Evolutionary conservation across 1,284 basidiomycete species (phyloP).

Genomic region (Ganoderma sinense): DNA sequence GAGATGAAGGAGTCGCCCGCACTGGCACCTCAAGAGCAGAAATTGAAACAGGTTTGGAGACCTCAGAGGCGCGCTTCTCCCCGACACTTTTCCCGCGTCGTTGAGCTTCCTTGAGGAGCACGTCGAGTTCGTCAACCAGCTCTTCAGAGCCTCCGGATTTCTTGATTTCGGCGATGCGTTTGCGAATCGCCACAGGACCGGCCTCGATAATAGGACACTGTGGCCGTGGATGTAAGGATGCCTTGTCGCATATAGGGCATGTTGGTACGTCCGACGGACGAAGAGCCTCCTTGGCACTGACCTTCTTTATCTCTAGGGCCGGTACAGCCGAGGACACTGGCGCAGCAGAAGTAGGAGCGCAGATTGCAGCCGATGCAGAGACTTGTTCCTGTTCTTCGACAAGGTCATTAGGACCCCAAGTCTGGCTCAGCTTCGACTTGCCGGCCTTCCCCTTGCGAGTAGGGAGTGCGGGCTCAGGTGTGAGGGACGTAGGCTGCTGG

Average conservation of each 20-base stretch:
- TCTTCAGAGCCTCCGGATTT: slow-evolving; percentile 15
- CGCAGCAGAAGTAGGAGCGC: not conserved
- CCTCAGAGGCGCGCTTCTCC: not conserved
- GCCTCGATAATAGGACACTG: slow-evolving; percentile 33
- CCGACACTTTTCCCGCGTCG: slow-evolving; percentile 16
- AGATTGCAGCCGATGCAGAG: not conserved
- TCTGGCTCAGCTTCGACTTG: slow-evolving; percentile 30
- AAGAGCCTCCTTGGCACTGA: slow-evolving; percentile 15
- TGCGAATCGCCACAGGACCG: slow-evolving; percentile 29
- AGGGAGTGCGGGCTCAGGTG: slow-evolving; percentile 5
- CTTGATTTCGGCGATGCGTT: slow-evolving; percentile 31
- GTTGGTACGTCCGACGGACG: slow-evolving; percentile 14
- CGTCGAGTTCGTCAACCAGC: slow-evolving; percentile 29
- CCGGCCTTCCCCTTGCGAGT: slow-evolving; percentile 23
- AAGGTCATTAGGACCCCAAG: slow-evolving; percentile 30
- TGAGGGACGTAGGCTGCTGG: not conserved
- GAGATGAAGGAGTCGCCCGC: slow-evolving; percentile 12
- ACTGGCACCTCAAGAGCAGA: not conserved
- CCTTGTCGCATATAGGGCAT: slow-evolving; percentile 33
- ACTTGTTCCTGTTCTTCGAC: not conserved
- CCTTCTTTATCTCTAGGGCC: not conserved
- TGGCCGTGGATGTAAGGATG: slow-evolving; percentile 27
- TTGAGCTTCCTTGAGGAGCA: slow-evolving; percentile 24
- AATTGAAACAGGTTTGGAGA: slow-evolving; percentile 1
- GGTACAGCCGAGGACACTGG: not conserved